Evolutionary conservation across 2,329 filamentous ascomycete genomes (phyloP).

Genomic region (Fusarium annulatum): DNA sequence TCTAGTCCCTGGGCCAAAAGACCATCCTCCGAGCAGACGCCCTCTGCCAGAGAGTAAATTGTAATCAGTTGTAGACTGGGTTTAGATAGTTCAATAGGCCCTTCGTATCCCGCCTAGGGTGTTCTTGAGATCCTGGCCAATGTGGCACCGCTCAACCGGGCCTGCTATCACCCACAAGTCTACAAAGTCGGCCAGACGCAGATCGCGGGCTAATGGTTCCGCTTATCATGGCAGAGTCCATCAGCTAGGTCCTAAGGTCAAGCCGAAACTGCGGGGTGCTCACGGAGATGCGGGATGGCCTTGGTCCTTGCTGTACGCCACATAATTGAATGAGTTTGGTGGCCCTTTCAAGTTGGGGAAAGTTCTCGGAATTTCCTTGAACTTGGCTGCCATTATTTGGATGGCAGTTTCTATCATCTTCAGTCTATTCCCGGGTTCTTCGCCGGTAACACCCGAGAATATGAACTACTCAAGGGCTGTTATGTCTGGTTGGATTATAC

Average conservation of each 20-base stretch:
- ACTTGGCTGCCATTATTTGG: background rate
- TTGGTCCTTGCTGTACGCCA: background rate
- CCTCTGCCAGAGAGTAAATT: background rate
- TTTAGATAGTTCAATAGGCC: background rate
- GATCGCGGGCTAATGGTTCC: background rate
- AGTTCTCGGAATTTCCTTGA: background rate
- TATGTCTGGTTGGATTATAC: background rate
- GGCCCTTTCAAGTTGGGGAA: background rate
- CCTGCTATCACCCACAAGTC: background rate
- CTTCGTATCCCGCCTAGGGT: background rate
- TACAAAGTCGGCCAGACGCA: fast-evolving
- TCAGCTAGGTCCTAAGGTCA: fast-evolving
- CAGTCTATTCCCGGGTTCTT: background rate
- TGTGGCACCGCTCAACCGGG: background rate
- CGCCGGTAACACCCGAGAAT: background rate
- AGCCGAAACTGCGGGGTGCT: background rate
- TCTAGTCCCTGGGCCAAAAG: background rate
- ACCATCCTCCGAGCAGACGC: background rate
- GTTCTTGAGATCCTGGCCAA: background rate
- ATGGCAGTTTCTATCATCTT: background rate
- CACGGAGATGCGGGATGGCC: background rate
- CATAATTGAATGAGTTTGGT: background rate
- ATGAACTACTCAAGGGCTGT: background rate
- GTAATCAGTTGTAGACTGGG: fast-evolving
- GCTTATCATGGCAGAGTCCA: background rate